Evolutionary conservation across 75 land plant species (phyloP), one percentile per base, ranked within the genome.

Genomic region (Cryptomeria japonica): DNA sequence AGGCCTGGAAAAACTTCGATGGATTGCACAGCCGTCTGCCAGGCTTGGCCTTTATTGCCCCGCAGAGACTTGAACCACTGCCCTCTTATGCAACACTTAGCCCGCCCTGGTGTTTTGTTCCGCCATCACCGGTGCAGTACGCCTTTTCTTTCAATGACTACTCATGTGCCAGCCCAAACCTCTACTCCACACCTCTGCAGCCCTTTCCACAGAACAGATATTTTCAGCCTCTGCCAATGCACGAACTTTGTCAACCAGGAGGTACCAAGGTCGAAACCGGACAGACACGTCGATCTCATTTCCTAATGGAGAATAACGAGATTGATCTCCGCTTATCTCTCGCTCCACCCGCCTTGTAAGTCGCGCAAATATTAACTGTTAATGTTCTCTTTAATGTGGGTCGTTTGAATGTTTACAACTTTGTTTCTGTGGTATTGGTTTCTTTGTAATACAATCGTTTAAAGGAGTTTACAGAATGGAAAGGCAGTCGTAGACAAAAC

Each of bases 1-100:
- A 92, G 64, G 90, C 90, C 2, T 12, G 84, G 51, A 28, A 82
- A 44, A 28, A 47, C 2, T 80, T 42, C 28, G 22, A 80, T 22
- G 83, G 83, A 46, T 5, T 80, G 46, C 42, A 80, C 37, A 25
- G 5, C 9, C 49, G 32, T 39, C 49, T 82, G 28, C 22, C 84
- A 28, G 84, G 51, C 12, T 42, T 47, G n/a, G 84, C 84, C 4
- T 13, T 82, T 41, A 28, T 82, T 46, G 13, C 44, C 31, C 1
- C 82, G 46, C 46, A 44, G 46, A 6, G 46, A 44, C 46, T 44
- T 44, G 46, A 44, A 44, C 46, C 46, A 0, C 42, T 41, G 28
- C 42, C 42, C 82, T 22, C 82, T 46, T 46, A 47, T 16, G 49
- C 31, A n/a, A 28, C 15, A 3, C 28, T 41, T 44, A n/a, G 84